These are phyloP conservation scores for Cercospora janseana DNA, from an alignment of 2,329 filamentous ascomycete genomes.

Conservation along the genomic window DNA sequence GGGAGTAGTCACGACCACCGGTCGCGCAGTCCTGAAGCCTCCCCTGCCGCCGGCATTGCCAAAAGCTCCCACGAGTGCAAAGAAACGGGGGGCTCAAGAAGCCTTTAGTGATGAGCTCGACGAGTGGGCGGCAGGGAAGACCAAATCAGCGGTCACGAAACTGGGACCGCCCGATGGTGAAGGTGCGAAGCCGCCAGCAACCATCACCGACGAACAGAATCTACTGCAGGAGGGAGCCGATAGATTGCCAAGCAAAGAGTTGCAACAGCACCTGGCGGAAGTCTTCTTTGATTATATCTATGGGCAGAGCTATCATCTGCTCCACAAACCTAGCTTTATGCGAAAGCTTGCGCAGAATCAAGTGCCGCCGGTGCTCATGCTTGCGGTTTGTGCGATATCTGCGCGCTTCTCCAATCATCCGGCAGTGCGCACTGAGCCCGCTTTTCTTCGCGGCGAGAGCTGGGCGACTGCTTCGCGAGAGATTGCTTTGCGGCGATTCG, in stretches of 20 bases:
- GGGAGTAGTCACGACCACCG: conserved; percentile 64
- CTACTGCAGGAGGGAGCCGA: conserved; percentile 79
- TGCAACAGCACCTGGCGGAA: conserved; percentile 90
- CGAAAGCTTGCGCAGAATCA: conserved; percentile 74
- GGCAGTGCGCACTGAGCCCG: conserved; percentile 69
- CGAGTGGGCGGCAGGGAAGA: conserved; percentile 61
- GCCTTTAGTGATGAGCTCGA: conserved; percentile 82
- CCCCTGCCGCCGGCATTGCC: conserved; percentile 58
- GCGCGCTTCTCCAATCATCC: conserved; percentile 91
- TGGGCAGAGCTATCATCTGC: conserved; percentile 87
- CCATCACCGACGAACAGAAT: conserved; percentile 69
- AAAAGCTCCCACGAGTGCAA: conserved; percentile 56
- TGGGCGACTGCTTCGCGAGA: conserved; percentile 87
- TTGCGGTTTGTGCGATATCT: conserved; percentile 95
- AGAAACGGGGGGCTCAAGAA: conserved; percentile 82
- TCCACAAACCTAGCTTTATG: conserved; percentile 98
- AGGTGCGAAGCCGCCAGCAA: conserved; percentile 14
- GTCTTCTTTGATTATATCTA: conserved; percentile 96
- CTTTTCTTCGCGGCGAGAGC: conserved; percentile 83
- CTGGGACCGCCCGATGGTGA: conserved; percentile 8
- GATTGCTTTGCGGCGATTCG: conserved; percentile 83
- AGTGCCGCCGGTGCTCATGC: conserved; percentile 81
- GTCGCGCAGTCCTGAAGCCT: conserved; percentile 81
- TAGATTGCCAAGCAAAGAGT: conserved; percentile 75
- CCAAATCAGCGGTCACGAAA: background rate